phyloP scores from a whole-genome alignment of 768 basidiomycete species.

The Calocybe indica region DNA sequence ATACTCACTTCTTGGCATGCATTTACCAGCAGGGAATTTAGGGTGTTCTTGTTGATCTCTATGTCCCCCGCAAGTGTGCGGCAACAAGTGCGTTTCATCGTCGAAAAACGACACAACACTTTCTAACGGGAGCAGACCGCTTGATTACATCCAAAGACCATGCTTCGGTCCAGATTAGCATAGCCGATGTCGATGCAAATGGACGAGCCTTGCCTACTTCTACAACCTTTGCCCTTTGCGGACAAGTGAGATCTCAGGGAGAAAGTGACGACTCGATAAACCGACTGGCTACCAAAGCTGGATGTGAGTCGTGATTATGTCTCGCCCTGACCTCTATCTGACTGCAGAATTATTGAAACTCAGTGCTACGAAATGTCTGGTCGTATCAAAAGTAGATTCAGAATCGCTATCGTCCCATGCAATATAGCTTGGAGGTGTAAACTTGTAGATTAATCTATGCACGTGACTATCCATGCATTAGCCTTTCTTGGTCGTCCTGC shows the following conservation, averaged over 20 bases:
- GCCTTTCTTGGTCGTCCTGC: not conserved
- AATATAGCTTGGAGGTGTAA: not conserved
- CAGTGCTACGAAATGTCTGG: slow-evolving; percentile 97
- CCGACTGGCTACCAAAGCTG: slow-evolving; percentile 91
- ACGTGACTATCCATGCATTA: slow-evolving; percentile 2
- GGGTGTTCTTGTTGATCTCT: slow-evolving; percentile 99
- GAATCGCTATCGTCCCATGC: slow-evolving; percentile 7
- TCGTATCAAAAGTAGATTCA: slow-evolving; percentile 79
- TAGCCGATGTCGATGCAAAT: slow-evolving; percentile 89
- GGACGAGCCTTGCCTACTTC: slow-evolving; percentile 75
- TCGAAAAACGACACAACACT: not conserved
- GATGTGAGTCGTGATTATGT: slow-evolving; percentile 57
- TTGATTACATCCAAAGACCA: slow-evolving; percentile 99
- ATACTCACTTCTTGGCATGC: not conserved
- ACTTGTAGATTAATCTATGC: not conserved
- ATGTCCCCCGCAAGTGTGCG: slow-evolving; percentile 99
- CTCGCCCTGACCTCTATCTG: not conserved
- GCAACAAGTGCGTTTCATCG: slow-evolving; percentile 74
- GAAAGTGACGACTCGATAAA: slow-evolving; percentile 97
- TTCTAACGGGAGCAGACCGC: slow-evolving; percentile 55
- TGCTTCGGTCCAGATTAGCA: slow-evolving; percentile 94
- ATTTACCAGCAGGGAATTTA: slow-evolving; percentile 22
- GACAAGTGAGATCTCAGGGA: slow-evolving; percentile 89
- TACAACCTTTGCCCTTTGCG: slow-evolving; percentile 93
- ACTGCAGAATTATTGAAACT: slow-evolving; percentile 6